Conservation (phyloP, 345 rosid genomes). For the Erodium maritimum region DNA sequence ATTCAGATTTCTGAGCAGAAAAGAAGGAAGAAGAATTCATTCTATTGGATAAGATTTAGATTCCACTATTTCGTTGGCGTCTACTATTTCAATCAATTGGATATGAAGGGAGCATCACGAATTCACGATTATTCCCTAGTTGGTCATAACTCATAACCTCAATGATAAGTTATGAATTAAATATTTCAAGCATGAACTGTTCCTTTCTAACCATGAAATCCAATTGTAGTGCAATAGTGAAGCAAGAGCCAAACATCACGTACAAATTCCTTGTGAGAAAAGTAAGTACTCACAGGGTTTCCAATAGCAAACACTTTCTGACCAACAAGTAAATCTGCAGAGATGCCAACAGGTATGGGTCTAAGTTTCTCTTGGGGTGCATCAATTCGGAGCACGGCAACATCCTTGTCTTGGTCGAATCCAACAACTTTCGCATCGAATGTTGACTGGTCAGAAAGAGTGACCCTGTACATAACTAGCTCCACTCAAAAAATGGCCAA, state of each 20-base stretch:
- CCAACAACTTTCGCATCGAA: slow-evolving; percentile 89
- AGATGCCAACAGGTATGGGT: slow-evolving; percentile 81
- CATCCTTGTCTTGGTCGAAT: slow-evolving; percentile 94
- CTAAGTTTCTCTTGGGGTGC: slow-evolving; percentile 68
- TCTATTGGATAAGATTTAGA: not conserved
- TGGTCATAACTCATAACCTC: not conserved
- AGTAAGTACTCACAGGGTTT: slow-evolving; percentile 62
- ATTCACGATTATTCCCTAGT: not conserved
- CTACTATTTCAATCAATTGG: too few relatives aligned
- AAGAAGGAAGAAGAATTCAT: not conserved
- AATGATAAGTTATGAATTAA: too few relatives aligned
- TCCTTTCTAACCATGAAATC: too few relatives aligned
- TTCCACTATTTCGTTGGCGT: not conserved
- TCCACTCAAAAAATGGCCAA: not conserved
- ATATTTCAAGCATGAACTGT: too few relatives aligned
- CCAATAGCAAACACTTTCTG: slow-evolving; percentile 97
- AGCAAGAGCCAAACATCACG: too few relatives aligned
- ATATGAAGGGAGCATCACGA: too few relatives aligned
- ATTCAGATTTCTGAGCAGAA: not conserved
- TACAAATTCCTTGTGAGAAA: not conserved
- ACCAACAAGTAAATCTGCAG: slow-evolving; percentile 92
- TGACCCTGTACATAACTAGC: slow-evolving; percentile 44
- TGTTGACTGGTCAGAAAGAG: slow-evolving; percentile 76
- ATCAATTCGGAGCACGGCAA: slow-evolving; percentile 62
- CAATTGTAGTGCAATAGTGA: too few relatives aligned